Evolutionary conservation across 176 grass and related monocot genomes (phyloP).

Genomic region (Oryza punctata): DNA sequence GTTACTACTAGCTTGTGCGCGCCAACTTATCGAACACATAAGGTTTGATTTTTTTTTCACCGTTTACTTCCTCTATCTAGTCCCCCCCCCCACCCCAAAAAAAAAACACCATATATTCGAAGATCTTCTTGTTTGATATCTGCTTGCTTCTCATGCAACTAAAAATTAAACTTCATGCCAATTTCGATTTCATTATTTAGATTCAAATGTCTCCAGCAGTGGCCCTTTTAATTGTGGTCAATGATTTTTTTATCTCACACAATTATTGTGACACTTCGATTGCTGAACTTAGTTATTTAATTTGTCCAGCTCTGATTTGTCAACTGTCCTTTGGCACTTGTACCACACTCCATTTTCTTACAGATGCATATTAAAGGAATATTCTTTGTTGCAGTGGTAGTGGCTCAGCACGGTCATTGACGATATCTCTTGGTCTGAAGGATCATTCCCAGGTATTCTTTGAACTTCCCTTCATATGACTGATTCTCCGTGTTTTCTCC

Average conservation of each 20-base stretch:
- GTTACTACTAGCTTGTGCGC: constrained; percentile 73
- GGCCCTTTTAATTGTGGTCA: neutral
- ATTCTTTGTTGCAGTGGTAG: constrained; percentile 49
- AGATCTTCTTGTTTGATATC: neutral
- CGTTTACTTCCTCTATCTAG: neutral
- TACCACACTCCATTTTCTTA: neutral
- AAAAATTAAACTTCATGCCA: neutral
- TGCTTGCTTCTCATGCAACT: constrained; percentile 1
- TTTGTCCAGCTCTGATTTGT: neutral
- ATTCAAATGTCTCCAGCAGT: neutral
- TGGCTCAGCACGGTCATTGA: constrained; percentile 66
- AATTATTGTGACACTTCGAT: neutral
- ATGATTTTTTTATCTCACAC: neutral
- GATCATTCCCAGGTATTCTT: constrained; percentile 82
- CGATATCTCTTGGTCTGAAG: constrained; percentile 89
- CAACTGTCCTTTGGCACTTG: neutral
- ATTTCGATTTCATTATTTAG: neutral
- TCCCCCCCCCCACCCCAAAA: neutral
- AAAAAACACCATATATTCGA: neutral
- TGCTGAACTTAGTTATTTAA: neutral
- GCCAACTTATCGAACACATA: constrained; percentile 90
- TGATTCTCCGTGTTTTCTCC: neutral
- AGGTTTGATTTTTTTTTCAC: constrained; percentile 59
- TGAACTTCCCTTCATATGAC: neutral
- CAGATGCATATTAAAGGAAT: neutral